phyloP scores from a whole-genome alignment of 106 monocot genomes.

The Triglochin maritima region DNA sequence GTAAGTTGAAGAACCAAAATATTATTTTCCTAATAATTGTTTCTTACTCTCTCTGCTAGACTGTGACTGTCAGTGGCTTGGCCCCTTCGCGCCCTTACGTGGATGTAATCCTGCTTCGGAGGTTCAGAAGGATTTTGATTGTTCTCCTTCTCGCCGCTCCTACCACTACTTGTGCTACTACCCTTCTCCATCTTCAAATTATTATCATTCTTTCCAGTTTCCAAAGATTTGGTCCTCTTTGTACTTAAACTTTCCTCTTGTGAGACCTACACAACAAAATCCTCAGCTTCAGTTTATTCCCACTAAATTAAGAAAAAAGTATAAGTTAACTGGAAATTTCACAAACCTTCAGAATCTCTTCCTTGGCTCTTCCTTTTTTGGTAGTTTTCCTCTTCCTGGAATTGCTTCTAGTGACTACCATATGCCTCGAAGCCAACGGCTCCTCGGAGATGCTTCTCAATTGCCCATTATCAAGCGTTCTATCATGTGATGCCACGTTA shows the following conservation, averaged over 20 bases:
- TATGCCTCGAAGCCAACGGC: slow-evolving; percentile 1
- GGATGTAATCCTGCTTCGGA: slow-evolving; percentile 31
- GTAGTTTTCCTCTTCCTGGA: slow-evolving; percentile 26
- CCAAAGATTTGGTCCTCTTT: slow-evolving; percentile 20
- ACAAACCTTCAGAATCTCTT: slow-evolving; percentile 12
- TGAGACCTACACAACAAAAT: slow-evolving; percentile 5
- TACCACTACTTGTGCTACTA: not conserved
- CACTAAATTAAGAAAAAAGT: not conserved
- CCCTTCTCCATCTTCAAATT: slow-evolving; percentile 8
- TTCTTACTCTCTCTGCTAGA: slow-evolving; percentile 28
- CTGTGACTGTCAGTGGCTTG: slow-evolving; percentile 37
- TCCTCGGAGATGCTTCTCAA: slow-evolving; percentile 2
- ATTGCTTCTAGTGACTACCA: not conserved
- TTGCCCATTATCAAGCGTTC: slow-evolving; percentile 3
- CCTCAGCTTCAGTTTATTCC: not conserved
- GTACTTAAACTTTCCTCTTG: slow-evolving; percentile 8
- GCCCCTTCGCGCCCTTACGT: slow-evolving; percentile 30
- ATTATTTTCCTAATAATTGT: not conserved
- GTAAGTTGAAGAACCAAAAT: not conserved
- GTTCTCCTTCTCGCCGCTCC: slow-evolving; percentile 11
- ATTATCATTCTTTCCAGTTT: slow-evolving; percentile 9
- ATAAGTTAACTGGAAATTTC: not conserved
- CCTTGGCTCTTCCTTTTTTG: slow-evolving; percentile 14
- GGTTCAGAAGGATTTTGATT: slow-evolving; percentile 16
- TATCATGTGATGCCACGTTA: not conserved